Base-by-base conservation (phyloP, 2,329 filamentous ascomycete genomes). In the Grosmannia clavigera region DNA sequence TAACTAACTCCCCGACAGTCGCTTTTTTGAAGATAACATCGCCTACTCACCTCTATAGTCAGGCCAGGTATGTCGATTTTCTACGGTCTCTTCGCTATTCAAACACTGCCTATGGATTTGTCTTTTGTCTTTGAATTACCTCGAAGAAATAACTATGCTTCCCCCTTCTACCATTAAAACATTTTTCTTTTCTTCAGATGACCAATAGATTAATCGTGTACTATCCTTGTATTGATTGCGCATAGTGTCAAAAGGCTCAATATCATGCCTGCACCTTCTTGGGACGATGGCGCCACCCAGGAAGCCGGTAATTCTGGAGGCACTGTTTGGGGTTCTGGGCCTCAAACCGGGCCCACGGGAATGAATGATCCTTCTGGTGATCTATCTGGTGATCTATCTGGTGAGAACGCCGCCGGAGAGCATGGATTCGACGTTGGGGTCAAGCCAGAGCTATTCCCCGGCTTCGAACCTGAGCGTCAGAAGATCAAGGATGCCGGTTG, bases 401-500 rank as follows among this genome's bases (percentile, higher is more conserved):
- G 12, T 2, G 11, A 38, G 27, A 29, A 57, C 5, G 27, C 10
- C 11, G 3, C 40, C 10, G 33, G 11, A 6, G 25, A 25, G 2
- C 29, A 52, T 3, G 33, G 11, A 6, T 48, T 29, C 3, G 57
- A 50, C 22, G 57, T n/a, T 4, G 48, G 12, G 5, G 61, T 62
- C 25, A 65, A 64, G 58, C 48, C 59, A 1, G 61, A 64, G 19
- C 58, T 65, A 2, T 65, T 61, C 35, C 61, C 56, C 38, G 29
- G 38, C 38, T 63, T 58, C 61, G 63, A 59, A 52, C 57, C 43
- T 62, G 68, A 65, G 64, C 67, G 64, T 58, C 65, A 50, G 59
- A 61, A 65, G 29, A 62, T 69, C 48, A 58, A 64, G 38, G 66
- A 67, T 3, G 74, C 62, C 3, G 65, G 75, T 14, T 85, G 81